phyloP scores from a whole-genome alignment of 2,329 filamentous ascomycete genomes.

The Penicillium digitatum region DNA sequence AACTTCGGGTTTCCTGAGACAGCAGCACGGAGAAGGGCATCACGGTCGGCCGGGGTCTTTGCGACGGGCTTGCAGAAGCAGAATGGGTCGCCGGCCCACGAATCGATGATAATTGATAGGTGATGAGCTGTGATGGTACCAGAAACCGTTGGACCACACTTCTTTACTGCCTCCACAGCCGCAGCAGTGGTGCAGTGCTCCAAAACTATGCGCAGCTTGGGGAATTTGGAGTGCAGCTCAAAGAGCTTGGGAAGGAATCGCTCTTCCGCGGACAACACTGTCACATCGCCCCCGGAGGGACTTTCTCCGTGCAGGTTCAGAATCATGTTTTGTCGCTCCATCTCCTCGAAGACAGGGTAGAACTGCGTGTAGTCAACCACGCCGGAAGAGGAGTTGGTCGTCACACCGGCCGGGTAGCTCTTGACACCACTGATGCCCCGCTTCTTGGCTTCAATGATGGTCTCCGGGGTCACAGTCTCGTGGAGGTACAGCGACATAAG shows the following conservation, averaged over 20 bases:
- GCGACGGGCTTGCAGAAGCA: conserved; percentile 75
- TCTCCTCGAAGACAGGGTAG: conserved; percentile 71
- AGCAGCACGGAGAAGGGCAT: conserved; percentile 64
- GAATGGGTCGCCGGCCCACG: conserved; percentile 69
- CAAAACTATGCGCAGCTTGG: conserved; percentile 54
- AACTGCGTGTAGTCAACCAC: conserved; percentile 45
- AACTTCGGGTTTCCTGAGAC: conserved; percentile 56
- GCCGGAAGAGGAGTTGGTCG: conserved; percentile 55
- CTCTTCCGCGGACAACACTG: conserved; percentile 65
- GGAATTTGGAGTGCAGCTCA: conserved; percentile 70
- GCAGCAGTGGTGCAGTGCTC: conserved; percentile 87
- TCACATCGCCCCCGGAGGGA: conserved; percentile 42
- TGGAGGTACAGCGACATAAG: conserved; percentile 72
- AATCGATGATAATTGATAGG: conserved; percentile 72
- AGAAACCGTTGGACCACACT: conserved; percentile 72
- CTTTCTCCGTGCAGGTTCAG: conserved; percentile 86
- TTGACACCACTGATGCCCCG: conserved; percentile 67
- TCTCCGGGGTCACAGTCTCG: conserved; percentile 60
- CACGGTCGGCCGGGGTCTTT: conserved; percentile 67
- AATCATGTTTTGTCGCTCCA: conserved; percentile 79
- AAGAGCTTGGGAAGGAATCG: conserved; percentile 76
- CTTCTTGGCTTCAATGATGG: conserved; percentile 67
- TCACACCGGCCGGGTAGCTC: conserved; percentile 46
- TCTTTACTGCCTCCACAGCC: conserved; percentile 71
- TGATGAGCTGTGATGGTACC: conserved; percentile 76